Evolutionary conservation across 1,284 basidiomycete genomes (phyloP).

Genomic region (Athelia psychrophila): DNA sequence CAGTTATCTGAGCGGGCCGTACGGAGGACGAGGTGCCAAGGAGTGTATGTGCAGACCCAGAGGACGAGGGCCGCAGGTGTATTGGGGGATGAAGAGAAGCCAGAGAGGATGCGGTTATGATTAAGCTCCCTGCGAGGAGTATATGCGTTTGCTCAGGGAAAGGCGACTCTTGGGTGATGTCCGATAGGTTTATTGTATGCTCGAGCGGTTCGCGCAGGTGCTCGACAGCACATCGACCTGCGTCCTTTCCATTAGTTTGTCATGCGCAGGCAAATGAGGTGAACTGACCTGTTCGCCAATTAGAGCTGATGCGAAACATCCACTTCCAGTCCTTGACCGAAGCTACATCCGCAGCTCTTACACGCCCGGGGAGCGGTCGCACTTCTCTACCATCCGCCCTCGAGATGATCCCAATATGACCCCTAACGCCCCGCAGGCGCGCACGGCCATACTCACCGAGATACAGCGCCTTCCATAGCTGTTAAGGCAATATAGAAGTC

Average conservation of each 20-base stretch:
- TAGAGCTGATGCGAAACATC: constrained; percentile 80
- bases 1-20: constrained; percentile 42
- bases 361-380: constrained; percentile 55
- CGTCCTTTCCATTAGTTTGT: constrained; percentile 1
- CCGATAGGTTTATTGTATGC: constrained; percentile 26
- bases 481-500: constrained; percentile 22
- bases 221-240: constrained; percentile 58
- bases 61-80: constrained; percentile 18
- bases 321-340: constrained; percentile 68
- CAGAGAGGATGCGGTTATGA: constrained; percentile 33
- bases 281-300: constrained; percentile 69
- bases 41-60: constrained; percentile 14
- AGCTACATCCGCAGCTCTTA: constrained; percentile 29
- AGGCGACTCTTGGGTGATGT: constrained; percentile 8
- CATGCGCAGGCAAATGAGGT: not conserved
- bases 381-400: constrained; percentile 56
- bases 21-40: constrained; percentile 24
- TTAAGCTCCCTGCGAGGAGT: constrained; percentile 39
- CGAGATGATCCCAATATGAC: constrained; percentile 38
- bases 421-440: constrained; percentile 63
- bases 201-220: constrained; percentile 31
- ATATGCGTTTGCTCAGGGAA: constrained; percentile 26
- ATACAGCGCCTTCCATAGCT: constrained; percentile 61
- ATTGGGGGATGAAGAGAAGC: constrained; percentile 23
- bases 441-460: constrained; percentile 59